phyloP scores from a whole-genome alignment of 2,329 filamentous ascomycete species.

The Colletotrichum australisinense region DNA sequence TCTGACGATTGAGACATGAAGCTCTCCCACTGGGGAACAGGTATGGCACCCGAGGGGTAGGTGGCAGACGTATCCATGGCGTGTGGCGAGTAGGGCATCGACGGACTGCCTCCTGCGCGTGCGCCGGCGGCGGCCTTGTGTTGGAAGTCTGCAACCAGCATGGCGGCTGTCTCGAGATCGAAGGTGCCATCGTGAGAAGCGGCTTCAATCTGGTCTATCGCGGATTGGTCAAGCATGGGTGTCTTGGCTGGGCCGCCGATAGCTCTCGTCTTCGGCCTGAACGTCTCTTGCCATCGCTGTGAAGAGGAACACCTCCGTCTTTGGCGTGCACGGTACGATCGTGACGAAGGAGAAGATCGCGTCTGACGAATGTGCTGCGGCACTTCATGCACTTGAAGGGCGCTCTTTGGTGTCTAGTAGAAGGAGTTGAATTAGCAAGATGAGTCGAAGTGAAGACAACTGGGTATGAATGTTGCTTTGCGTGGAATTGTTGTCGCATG shows the following conservation, averaged over 20 bases:
- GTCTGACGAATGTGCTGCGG: conserved; percentile 96
- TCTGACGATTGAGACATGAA: conserved; percentile 82
- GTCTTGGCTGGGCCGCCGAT: conserved; percentile 78
- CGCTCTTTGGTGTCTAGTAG: conserved; percentile 93
- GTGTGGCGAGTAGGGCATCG: conserved; percentile 79
- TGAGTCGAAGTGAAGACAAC: not conserved
- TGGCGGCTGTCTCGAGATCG: conserved; percentile 96
- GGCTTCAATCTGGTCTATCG: conserved; percentile 92
- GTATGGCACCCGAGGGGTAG: conserved; percentile 83
- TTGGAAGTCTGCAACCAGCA: conserved; percentile 98
- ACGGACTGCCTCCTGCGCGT: conserved; percentile 66
- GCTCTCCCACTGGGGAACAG: conserved; percentile 88
- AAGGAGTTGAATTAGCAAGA: conserved; percentile 41
- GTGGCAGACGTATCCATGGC: conserved; percentile 82
- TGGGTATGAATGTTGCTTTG: not conserved
- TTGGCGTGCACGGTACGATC: conserved; percentile 99
- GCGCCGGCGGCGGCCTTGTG: conserved; percentile 88
- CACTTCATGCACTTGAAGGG: conserved; percentile 99
- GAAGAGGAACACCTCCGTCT: conserved; percentile 92
- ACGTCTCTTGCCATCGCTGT: conserved; percentile 93
- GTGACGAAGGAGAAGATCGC: conserved; percentile 94
- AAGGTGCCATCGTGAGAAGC: conserved; percentile 86
- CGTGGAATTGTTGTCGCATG: not conserved
- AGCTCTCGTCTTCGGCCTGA: conserved; percentile 75
- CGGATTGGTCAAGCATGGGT: conserved; percentile 84